Conservation (phyloP, 2,329 filamentous ascomycete species). For the Clathrospora elynae region DNA sequence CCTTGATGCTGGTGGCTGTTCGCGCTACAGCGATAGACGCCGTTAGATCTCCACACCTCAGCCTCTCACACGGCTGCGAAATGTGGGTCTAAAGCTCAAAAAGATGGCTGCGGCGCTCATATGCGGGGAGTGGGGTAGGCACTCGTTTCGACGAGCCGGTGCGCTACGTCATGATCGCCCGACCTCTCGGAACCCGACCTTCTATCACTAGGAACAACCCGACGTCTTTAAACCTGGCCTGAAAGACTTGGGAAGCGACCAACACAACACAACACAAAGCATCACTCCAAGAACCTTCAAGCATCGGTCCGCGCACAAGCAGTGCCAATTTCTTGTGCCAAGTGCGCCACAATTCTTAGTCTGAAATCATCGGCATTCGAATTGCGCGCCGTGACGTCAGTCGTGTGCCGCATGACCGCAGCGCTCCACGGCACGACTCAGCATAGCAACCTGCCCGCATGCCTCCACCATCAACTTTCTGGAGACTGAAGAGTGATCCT, state of each 20-base stretch:
- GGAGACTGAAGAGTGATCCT: no score
- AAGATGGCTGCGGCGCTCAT: no score
- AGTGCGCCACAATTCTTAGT: conserved; percentile 18
- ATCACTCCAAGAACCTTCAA: conserved; percentile 2
- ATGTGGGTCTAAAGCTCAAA: no score
- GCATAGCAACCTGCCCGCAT: conserved; percentile 1
- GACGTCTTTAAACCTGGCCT: conserved; percentile 5
- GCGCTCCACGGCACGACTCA: conserved; percentile 9
- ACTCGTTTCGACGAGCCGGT: no score
- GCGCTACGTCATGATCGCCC: background rate
- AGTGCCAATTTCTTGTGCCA: conserved; percentile 16
- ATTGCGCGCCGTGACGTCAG: conserved; percentile 16
- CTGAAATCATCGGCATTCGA: background rate
- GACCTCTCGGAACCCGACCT: no score
- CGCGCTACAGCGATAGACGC: no score
- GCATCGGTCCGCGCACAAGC: conserved; percentile 17
- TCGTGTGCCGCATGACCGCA: background rate
- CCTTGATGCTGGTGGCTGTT: no score
- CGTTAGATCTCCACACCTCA: no score
- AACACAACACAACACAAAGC: conserved; percentile 9
- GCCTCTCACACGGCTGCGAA: no score
- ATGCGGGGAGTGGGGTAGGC: no score
- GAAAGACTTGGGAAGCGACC: no score
- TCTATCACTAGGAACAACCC: background rate
- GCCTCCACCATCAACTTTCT: conserved; percentile 7